Evolutionary conservation across 2,329 filamentous ascomycete genomes (phyloP).

Genomic region (Colletotrichum eremochloae): DNA sequence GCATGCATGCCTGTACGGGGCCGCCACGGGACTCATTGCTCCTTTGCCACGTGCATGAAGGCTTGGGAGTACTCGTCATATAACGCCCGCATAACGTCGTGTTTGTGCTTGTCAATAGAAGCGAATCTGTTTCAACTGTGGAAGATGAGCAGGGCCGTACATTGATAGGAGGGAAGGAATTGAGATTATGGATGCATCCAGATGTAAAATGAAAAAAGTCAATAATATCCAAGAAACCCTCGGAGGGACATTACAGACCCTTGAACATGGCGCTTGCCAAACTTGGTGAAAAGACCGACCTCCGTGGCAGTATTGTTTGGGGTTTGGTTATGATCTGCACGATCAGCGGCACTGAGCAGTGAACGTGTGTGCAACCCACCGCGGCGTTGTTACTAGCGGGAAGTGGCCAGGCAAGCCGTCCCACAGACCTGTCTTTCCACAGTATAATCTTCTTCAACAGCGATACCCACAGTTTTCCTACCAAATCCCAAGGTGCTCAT

Average conservation of each 20-base stretch:
- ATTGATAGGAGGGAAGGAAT: conserved; percentile 10
- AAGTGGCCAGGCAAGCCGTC: not conserved
- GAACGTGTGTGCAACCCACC: conserved; percentile 10
- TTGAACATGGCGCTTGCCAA: conserved; percentile 25
- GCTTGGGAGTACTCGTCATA: not conserved
- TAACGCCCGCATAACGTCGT: not conserved
- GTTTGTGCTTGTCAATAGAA: not conserved
- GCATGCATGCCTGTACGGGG: not conserved
- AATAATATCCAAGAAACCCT: conserved; percentile 6
- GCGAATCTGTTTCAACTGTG: not conserved
- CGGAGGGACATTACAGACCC: conserved; percentile 9
- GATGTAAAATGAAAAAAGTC: not conserved
- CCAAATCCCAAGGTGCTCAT: too few species aligned
- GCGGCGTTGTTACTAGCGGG: conserved; percentile 11
- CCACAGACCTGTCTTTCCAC: too few species aligned
- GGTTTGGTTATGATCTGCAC: conserved; percentile 40
- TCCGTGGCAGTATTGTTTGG: conserved; percentile 34
- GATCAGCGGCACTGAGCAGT: conserved; percentile 35
- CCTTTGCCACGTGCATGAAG: not conserved
- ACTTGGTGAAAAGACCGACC: conserved; percentile 24
- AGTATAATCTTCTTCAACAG: too few species aligned
- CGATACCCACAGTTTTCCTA: too few species aligned
- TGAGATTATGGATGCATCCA: conserved; percentile 27
- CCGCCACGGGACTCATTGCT: not conserved
- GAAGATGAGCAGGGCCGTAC: conserved; percentile 20